phyloP scores from a whole-genome alignment of 352 stramenopile genomes.

The Halophytophthora polymorphica region DNA sequence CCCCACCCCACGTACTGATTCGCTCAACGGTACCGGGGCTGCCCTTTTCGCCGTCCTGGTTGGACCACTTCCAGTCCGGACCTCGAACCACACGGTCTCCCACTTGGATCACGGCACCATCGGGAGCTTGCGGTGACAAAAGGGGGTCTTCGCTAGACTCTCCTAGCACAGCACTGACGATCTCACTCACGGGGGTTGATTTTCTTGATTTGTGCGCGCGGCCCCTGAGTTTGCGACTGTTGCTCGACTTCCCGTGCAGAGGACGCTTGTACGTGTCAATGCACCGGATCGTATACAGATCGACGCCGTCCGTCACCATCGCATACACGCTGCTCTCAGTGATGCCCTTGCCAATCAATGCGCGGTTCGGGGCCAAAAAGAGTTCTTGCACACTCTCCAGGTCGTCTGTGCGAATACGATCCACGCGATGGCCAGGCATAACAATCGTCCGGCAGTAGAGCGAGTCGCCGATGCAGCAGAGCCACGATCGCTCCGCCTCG shows the following conservation, averaged over 20 bases:
- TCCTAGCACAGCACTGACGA: conserved; percentile 20
- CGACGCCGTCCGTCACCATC: conserved; percentile 58
- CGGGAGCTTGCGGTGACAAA: conserved; percentile 8
- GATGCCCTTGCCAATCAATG: conserved; percentile 27
- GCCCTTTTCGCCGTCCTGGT: conserved; percentile 68
- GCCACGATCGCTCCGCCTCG: conserved; percentile 74
- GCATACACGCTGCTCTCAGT: conserved; percentile 68
- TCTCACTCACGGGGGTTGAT: conserved; percentile 26
- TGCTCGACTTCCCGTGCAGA: conserved; percentile 22
- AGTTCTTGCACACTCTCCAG: conserved; percentile 51
- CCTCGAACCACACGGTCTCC: conserved; percentile 69
- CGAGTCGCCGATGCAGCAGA: conserved; percentile 57
- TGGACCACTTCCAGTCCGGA: conserved; percentile 81
- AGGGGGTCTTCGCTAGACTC: conserved; percentile 15
- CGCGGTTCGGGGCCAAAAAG: conserved; percentile 43
- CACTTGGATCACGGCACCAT: conserved; percentile 35
- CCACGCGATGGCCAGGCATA: conserved; percentile 60
- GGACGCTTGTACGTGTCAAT: conserved; percentile 53
- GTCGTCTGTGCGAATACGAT: conserved; percentile 48
- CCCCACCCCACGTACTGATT: conserved; percentile 73
- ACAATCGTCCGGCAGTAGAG: conserved; percentile 76
- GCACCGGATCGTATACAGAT: conserved; percentile 65
- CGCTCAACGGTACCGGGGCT: conserved; percentile 65
- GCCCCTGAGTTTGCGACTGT: conserved; percentile 27
- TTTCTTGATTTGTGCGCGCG: conserved; percentile 26